Base-by-base conservation (phyloP, 192 early-diverging fungal genomes). In the Rhizoclosmatium sp. region DNA sequence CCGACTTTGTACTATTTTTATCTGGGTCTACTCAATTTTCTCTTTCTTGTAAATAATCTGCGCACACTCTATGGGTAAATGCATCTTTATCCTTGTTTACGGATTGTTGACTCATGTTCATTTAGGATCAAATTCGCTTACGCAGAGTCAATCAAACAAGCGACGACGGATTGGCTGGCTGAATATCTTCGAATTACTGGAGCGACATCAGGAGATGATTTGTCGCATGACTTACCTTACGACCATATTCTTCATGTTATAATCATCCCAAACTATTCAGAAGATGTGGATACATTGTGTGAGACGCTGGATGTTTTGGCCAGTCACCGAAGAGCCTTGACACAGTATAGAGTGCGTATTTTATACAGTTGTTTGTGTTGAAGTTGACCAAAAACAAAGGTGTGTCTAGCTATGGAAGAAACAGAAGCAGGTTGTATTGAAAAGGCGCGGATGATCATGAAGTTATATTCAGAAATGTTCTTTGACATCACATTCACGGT, bases 321-420 rank as follows among this genome's bases (percentile, higher is more conserved):
- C 4, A 84, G 87, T 47, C 91, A 93, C 74, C 21, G 64, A 19
- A 72, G 82, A 9, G 88, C 88, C 4, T 45, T 89, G 45, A 82
- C 84, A 7, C 84, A 85, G 59, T 89, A 89, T 81, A 81, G 88
- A 82, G 90, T 92, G 83, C 45, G 44, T 62, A 41, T 40, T 59
- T 14, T 56, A 31, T n/a, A 65, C 64, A 41, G 31, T n/a, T 61
- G 64, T 41, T 65, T 12, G 31, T 10, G 31, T 0, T 23, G 9
- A 65, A 65, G 12, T 65, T 65, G 9, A 65, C 10, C 9, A 19
- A 65, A 65, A 23, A n/a, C 16, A 65, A n/a, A 70, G 77, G 84
- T 93, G 59, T 88, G 93, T 66, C 81, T 94, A 7, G 93, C 93
- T 23, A 94, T 94, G 93, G 93, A 94, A 81, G 91, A 87, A 44